A percentile compares a stretch with the other conserved stretches of the same genome.
Evolutionary conservation across 495 filamentous ascomycete genomes (phyloP).

Genomic region (Aspergillus avenaceus): DNA sequence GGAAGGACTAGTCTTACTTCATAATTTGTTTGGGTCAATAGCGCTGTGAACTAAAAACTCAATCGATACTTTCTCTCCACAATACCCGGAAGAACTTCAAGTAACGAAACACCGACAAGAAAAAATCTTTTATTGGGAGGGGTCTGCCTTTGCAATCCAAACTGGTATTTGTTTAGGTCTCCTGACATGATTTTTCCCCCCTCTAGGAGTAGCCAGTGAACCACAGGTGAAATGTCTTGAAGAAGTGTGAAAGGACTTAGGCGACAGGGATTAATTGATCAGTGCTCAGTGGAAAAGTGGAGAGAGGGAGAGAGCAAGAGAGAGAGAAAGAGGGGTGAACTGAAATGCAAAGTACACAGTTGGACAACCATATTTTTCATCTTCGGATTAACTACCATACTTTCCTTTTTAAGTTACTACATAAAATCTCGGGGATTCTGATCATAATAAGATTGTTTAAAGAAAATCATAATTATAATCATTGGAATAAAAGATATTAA

Average conservation of each 20-base stretch:
- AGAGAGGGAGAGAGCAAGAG: too few relatives aligned
- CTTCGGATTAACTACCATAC: neutral
- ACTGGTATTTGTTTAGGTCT: too few relatives aligned
- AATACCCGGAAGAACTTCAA: neutral
- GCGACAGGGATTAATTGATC: constrained; percentile 11
- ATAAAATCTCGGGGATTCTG: too few relatives aligned
- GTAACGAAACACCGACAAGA: neutral
- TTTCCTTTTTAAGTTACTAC: too few relatives aligned
- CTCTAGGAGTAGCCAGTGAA: too few relatives aligned
- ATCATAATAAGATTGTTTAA: neutral
- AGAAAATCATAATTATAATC: constrained; percentile 1
- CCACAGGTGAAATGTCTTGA: too few relatives aligned
- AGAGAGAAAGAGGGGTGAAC: too few relatives aligned
- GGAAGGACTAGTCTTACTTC: neutral
- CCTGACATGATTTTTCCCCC: too few relatives aligned
- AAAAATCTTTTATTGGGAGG: too few relatives aligned
- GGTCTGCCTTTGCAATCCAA: too few relatives aligned
- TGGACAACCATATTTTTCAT: neutral
- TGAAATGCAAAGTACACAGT: neutral
- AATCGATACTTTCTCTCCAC: neutral
- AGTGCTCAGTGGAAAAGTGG: neutral
- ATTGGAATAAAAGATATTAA: neutral
- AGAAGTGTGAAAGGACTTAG: constrained; percentile 5
- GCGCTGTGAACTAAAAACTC: neutral
- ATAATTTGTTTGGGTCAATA: neutral